Conservation (phyloP, 2,329 filamentous ascomycete species). For the Calonectria hawksworthii region DNA sequence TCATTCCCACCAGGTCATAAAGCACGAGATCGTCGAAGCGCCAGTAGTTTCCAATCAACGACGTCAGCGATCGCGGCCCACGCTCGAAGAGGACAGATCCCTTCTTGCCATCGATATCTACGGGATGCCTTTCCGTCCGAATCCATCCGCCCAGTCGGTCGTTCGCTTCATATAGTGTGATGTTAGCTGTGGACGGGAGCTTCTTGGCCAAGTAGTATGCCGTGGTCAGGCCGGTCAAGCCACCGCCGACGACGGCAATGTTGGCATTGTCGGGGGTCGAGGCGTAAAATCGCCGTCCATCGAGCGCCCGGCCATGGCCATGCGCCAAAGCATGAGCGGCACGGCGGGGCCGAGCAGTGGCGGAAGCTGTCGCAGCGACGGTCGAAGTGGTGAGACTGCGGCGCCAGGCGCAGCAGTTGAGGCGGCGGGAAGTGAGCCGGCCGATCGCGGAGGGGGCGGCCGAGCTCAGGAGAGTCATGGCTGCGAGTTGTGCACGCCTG, state of each 20-base stretch:
- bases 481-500: conserved; percentile 45
- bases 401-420: conserved; percentile 30
- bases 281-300: conserved; percentile 32
- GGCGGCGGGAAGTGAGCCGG: conserved; percentile 26
- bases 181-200: conserved; percentile 72
- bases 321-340: conserved; percentile 25
- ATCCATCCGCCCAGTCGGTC: conserved; percentile 87
- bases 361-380: background rate
- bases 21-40: conserved; percentile 75
- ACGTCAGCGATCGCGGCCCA: conserved; percentile 83
- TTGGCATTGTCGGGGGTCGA: conserved; percentile 43
- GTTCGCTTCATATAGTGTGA: conserved; percentile 86
- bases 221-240: conserved; percentile 84
- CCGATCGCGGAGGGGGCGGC: conserved; percentile 32
- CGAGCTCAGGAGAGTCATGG: conserved; percentile 44
- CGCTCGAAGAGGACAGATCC: conserved; percentile 80
- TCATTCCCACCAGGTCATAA: conserved; percentile 74
- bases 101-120: conserved; percentile 68
- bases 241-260: conserved; percentile 82
- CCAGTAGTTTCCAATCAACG: conserved; percentile 56
- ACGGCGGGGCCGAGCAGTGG: conserved; percentile 24
- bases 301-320: conserved; percentile 5
- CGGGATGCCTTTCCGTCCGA: conserved; percentile 72
- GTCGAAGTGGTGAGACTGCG: conserved; percentile 30
- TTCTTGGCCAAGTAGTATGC: conserved; percentile 82